Percentiles rank a stretch among this genome's conserved stretches.
phyloP scores from a whole-genome alignment of 352 stramenopile species.

The Pythium rhizo-oryzae region DNA sequence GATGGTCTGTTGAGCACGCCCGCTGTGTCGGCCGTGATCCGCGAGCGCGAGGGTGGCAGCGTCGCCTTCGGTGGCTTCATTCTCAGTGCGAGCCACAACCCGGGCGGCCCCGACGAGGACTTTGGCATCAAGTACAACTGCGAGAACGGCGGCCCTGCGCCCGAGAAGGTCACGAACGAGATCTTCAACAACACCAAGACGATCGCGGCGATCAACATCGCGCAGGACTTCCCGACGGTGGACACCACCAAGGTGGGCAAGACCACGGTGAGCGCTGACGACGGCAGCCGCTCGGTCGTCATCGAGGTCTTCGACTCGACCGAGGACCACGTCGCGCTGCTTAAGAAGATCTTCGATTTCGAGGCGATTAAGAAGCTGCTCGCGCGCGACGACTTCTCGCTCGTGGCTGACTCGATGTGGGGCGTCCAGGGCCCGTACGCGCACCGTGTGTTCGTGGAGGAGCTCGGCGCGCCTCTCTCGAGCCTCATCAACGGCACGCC shows the following conservation, averaged over 20 bases:
- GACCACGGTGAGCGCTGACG: conserved; percentile 74
- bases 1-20: conserved; percentile 97
- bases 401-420: conserved; percentile 98
- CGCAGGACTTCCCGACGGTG: conserved; percentile 77
- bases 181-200: conserved; percentile 96
- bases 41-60: conserved; percentile 92
- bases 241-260: conserved; percentile 76
- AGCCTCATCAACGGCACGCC: conserved; percentile 93
- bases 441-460: conserved; percentile 95
- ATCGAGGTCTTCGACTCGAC: conserved; percentile 98
- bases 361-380: conserved; percentile 92
- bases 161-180: conserved; percentile 97
- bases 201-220: conserved; percentile 96
- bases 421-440: conserved; percentile 98
- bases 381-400: conserved; percentile 92
- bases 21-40: conserved; percentile 97
- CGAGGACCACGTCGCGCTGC: conserved; percentile 94
- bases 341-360: conserved; percentile 99
- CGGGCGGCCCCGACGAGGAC: conserved; percentile 97
- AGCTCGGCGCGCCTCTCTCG: conserved; percentile 88
- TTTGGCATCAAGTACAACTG: conserved; percentile 99
- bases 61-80: conserved; percentile 97
- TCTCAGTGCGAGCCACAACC: conserved; percentile 98
- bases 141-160: conserved; percentile 97
- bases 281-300: conserved; percentile 90